phyloP scores from a whole-genome alignment of 176 grass and related monocot species.

The Olyra latifolia region DNA sequence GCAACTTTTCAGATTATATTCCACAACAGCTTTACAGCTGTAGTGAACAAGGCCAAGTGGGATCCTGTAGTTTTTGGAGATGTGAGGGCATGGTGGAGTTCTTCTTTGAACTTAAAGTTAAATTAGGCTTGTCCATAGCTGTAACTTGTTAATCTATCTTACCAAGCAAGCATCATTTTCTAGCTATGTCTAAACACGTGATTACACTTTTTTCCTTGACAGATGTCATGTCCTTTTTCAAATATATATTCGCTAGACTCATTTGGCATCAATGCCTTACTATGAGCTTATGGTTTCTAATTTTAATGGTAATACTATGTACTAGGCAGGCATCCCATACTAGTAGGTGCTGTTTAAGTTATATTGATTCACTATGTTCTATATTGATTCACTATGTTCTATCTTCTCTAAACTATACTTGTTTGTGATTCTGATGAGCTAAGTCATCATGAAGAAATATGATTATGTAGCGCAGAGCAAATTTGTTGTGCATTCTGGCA shows the following conservation, averaged over 20 bases:
- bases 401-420: not conserved
- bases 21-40: too few relatives aligned
- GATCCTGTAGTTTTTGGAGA: not conserved
- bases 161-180: not conserved
- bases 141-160: conserved; percentile 20
- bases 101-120: not conserved
- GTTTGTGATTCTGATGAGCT: not conserved
- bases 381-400: not conserved
- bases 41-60: not conserved
- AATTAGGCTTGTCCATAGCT: not conserved
- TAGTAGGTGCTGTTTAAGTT: conserved; percentile 2
- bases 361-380: not conserved
- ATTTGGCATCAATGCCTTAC: not conserved
- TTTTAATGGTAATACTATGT: conserved; percentile 8
- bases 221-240: not conserved
- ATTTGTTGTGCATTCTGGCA: conserved; percentile 4
- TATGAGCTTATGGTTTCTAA: not conserved
- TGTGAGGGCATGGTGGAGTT: not conserved
- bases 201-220: not conserved
- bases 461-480: not conserved
- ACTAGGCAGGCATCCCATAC: not conserved
- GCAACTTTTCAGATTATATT: too few relatives aligned
- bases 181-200: not conserved
- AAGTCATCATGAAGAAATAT: conserved; percentile 2
- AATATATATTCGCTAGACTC: not conserved